Base-by-base conservation (phyloP, 306 rosid genomes). In the Rubus idaeus region DNA sequence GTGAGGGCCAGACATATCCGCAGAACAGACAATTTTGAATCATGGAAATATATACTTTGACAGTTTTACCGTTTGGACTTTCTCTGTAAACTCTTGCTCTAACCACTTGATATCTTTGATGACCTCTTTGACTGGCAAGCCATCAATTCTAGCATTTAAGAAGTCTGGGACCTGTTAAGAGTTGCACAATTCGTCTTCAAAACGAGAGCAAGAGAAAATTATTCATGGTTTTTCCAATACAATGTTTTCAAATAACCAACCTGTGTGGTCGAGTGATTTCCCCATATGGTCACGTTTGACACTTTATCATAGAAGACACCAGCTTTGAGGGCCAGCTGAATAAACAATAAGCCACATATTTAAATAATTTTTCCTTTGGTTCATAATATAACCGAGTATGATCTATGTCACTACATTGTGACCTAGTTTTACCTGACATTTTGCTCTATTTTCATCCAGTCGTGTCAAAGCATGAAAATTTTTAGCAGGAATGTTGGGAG, bases 261-360 rank as follows among this genome's bases (percentile, higher is more conserved):
- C 93, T 95, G 99, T 81, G 99, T 95, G 71, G 97, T 95, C 63
- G 99, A 95, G 86, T 95, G 99, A 86, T 95, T 95, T 73, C 97
- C 99, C 99, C 99, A 95, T 58, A 95, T 92, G 23, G 99, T 95
- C 94, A 86, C 11, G 61, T 95, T 92, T 53, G 97, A 95, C 67
- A 95, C 99, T 86, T 90, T 83, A 85, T 95, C 99, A 72, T 95
- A 95, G 91, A 95, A 95, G 72, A 95, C 97, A 4, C 99, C 99
- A 10, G 97, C 99, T 86, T 95, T 95, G 82, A 90, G 97, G 64
- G 99, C 99, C 49, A 95, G 87, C 99, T 95, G 89, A 39, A 37
- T 8, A 78, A 70, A 79, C 45, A 49, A 74, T 76, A 83, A 57
- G 13, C 71, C 76, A 82, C 72, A 83, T 55, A 45, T 69, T 41